Percentiles rank a stretch among this genome's conserved stretches.
phyloP scores from a whole-genome alignment of 768 basidiomycete species.

The Tricholoma flavovirens region DNA sequence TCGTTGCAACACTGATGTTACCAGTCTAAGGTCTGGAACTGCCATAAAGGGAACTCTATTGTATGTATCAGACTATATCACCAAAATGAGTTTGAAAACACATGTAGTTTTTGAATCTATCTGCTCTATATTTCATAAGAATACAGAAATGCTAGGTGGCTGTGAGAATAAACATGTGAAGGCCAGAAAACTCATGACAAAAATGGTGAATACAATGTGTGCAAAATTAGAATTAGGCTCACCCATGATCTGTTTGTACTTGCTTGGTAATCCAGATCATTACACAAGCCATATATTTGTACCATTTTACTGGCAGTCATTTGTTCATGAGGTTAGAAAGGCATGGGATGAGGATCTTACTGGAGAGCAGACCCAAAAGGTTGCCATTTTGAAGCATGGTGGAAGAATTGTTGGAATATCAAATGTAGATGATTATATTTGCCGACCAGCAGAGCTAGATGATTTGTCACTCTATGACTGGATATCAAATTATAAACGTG shows the following conservation, averaged over 20 bases:
- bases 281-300: slow-evolving; percentile 32
- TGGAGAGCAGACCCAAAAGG: slow-evolving; percentile 10
- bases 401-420: slow-evolving; percentile 19
- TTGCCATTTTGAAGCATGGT: slow-evolving; percentile 15
- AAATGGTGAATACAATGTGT: slow-evolving; percentile 32
- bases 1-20: slow-evolving; percentile 34
- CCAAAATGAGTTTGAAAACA: slow-evolving; percentile 34
- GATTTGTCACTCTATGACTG: slow-evolving; percentile 23
- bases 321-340: slow-evolving; percentile 15
- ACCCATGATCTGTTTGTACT: slow-evolving; percentile 30
- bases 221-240: slow-evolving; percentile 31
- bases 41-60: slow-evolving; percentile 31
- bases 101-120: slow-evolving; percentile 31
- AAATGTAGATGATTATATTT: slow-evolving; percentile 28
- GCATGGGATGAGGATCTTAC: slow-evolving; percentile 11
- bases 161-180: slow-evolving; percentile 11
- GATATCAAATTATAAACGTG: slow-evolving; percentile 13
- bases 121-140: slow-evolving; percentile 18
- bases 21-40: slow-evolving; percentile 33
- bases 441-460: slow-evolving; percentile 14
- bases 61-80: slow-evolving; percentile 40
- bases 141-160: slow-evolving; percentile 18
- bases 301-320: slow-evolving; percentile 29
- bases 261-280: slow-evolving; percentile 31
- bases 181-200: slow-evolving; percentile 25